phyloP scores from a whole-genome alignment of 2,329 filamentous ascomycete species.

The Epichloe hybrida region DNA sequence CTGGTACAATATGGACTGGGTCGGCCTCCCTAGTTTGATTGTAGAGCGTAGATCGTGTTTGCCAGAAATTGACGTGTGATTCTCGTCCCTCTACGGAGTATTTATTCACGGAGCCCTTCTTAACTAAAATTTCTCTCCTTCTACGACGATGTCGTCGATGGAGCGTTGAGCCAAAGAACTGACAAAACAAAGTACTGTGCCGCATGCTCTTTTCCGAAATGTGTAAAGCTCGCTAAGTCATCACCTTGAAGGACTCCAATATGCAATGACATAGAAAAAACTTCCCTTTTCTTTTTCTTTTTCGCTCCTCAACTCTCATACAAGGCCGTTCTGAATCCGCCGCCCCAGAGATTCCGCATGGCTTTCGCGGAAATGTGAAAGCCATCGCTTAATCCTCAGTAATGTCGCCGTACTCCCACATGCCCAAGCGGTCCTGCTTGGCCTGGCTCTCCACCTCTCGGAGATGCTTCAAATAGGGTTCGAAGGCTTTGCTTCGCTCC shows the following conservation, averaged over 20 bases:
- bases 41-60: no score
- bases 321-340: neutral
- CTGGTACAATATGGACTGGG: no score
- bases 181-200: neutral
- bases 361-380: neutral
- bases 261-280: conserved; percentile 1
- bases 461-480: conserved; percentile 57
- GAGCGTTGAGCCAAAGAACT: no score
- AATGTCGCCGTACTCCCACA: conserved; percentile 98
- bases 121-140: no score
- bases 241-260: neutral
- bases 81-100: no score
- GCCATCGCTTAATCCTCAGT: conserved; percentile 59
- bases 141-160: no score
- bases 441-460: conserved; percentile 63
- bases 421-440: conserved; percentile 67
- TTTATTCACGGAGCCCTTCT: no score
- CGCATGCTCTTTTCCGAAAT: conserved; percentile 1
- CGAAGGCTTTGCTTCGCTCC: conserved; percentile 61
- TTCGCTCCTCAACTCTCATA: neutral
- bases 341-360: neutral
- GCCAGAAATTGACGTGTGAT: no score
- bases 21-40: no score
- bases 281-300: no score
- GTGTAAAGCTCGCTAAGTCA: neutral